Conservation (phyloP, 306 rosid species). For the Neltuma alba region DNA sequence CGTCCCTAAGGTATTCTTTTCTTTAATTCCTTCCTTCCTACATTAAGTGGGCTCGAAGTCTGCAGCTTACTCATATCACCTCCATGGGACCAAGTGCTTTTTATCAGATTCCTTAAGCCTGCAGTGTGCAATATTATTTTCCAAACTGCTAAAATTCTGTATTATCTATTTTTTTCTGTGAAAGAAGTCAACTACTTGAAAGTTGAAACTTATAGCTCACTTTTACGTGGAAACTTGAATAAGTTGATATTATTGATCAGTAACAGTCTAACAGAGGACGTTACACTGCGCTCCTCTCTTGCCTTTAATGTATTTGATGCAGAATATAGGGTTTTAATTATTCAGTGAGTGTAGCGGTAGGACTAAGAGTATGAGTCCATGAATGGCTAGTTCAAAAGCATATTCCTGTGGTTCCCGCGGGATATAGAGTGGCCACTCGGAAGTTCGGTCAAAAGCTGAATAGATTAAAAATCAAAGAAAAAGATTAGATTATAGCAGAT, state of each 20-base stretch:
- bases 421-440: too few relatives aligned
- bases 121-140: too few relatives aligned
- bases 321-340: not conserved
- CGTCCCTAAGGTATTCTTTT: constrained; percentile 71
- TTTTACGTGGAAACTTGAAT: not conserved
- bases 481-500: too few relatives aligned
- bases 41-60: not conserved
- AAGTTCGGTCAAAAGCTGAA: not conserved
- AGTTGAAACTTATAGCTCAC: too few relatives aligned
- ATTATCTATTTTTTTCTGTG: too few relatives aligned
- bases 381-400: not conserved
- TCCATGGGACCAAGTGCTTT: too few relatives aligned
- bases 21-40: not conserved
- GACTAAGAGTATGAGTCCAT: not conserved
- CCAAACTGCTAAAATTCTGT: too few relatives aligned
- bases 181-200: too few relatives aligned
- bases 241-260: constrained; percentile 11
- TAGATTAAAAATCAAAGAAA: not conserved
- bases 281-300: not conserved
- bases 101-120: too few relatives aligned
- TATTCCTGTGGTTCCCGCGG: not conserved
- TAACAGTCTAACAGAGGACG: not conserved
- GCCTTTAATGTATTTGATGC: not conserved
- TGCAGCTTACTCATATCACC: not conserved
- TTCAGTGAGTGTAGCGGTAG: not conserved